Percentiles rank a stretch among this genome's conserved stretches.
Conservation (phyloP, 2,329 filamentous ascomycete species). For the Pseudogymnoascus sp. region DNA sequence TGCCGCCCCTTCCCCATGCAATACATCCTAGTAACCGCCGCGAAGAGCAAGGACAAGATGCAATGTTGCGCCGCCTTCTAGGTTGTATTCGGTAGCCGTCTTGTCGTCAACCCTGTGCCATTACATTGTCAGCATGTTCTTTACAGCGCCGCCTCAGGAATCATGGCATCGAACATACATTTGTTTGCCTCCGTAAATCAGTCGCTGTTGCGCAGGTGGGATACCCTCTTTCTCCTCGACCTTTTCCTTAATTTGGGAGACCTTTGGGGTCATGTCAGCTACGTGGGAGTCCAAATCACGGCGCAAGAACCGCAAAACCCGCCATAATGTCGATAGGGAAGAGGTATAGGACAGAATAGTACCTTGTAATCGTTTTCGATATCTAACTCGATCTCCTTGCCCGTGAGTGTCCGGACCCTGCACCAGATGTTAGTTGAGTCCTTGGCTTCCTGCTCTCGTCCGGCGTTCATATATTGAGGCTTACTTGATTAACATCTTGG, state of each 20-base stretch:
- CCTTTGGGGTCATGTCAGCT: conserved; percentile 41
- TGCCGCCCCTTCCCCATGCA: background rate
- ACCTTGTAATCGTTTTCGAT: conserved; percentile 94
- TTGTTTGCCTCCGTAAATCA: conserved; percentile 97
- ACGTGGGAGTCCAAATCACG: background rate
- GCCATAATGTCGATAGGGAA: background rate
- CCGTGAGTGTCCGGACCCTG: conserved; percentile 94
- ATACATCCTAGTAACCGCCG: conserved; percentile 48
- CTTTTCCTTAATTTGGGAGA: conserved; percentile 95
- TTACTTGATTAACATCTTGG: conserved; percentile 46
- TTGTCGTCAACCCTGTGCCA: conserved; percentile 83
- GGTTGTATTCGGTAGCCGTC: conserved; percentile 80
- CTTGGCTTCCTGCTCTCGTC: background rate
- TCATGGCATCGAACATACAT: conserved; percentile 55
- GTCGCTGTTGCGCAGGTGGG: conserved; percentile 87
- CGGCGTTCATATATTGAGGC: conserved; percentile 14
- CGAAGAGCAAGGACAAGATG: conserved; percentile 92
- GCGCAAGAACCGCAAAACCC: background rate
- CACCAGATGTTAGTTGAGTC: conserved; percentile 5
- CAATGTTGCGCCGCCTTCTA: conserved; percentile 86
- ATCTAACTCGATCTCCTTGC: conserved; percentile 98
- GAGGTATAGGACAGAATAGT: conserved; percentile 15
- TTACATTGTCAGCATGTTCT: background rate
- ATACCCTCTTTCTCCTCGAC: conserved; percentile 99
- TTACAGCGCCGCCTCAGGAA: background rate